Percentiles rank a stretch among this genome's conserved stretches.
These are phyloP conservation scores for Plasmodium falciparum DNA, from an alignment of 169 alveolate genomes.

Conservation along the genomic window DNA sequence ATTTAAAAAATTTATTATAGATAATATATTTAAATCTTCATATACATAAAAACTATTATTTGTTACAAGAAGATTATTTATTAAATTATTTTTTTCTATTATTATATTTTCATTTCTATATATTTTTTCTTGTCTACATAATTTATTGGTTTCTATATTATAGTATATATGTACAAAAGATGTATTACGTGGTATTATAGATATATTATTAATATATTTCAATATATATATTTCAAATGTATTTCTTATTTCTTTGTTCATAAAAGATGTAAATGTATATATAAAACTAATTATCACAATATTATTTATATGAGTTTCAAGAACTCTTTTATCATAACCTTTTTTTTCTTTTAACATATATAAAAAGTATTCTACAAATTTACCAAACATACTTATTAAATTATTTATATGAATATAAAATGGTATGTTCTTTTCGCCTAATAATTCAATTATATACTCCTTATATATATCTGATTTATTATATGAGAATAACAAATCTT, in stretches of 20 bases:
- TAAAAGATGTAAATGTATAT: conserved; percentile 44
- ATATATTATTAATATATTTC: conserved; percentile 58
- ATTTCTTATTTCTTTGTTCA: conserved; percentile 23
- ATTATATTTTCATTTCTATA: conserved; percentile 18
- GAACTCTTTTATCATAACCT: conserved; percentile 22
- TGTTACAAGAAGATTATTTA: conserved; percentile 3
- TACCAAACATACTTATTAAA: conserved; percentile 9
- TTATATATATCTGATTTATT: too few relatives aligned
- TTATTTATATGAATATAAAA: conserved; percentile 34
- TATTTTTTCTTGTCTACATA: conserved; percentile 28
- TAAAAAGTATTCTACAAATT: conserved; percentile 27
- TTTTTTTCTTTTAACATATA: conserved; percentile 42
- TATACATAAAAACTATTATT: conserved; percentile 20
- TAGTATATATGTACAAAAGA: conserved; percentile 41
- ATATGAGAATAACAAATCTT: too few relatives aligned
- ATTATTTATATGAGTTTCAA: conserved; percentile 41
- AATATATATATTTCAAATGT: conserved; percentile 41
- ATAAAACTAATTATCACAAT: conserved; percentile 35
- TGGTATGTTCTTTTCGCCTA: not conserved
- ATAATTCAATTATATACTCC: conserved; percentile 4
- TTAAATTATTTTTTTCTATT: conserved; percentile 24
- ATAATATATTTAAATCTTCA: conserved; percentile 30
- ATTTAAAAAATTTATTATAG: conserved; percentile 13
- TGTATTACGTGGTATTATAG: conserved; percentile 42
- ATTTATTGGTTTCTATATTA: conserved; percentile 42